Evolutionary conservation across 139 green algal genomes (phyloP).

Genomic region (Raphidocelis subcapitata): DNA sequence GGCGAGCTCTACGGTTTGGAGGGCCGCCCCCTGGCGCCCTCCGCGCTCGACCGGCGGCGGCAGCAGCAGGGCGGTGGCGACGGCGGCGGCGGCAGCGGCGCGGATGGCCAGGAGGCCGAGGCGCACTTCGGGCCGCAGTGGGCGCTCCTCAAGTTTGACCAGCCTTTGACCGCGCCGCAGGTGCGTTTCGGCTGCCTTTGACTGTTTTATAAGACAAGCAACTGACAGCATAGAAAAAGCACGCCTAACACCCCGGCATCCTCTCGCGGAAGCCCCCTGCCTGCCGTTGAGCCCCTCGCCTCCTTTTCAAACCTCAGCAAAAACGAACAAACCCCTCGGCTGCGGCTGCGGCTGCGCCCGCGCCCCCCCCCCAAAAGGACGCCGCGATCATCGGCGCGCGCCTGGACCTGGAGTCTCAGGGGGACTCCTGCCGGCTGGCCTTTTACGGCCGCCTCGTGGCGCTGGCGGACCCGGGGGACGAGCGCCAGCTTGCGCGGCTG

Average conservation of each 20-base stretch:
- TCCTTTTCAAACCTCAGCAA: too few species aligned
- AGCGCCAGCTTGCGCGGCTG: constrained; percentile 48
- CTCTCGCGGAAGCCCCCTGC: too few species aligned
- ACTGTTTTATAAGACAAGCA: too few species aligned
- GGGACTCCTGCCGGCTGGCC: constrained; percentile 78
- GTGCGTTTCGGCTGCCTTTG: too few species aligned
- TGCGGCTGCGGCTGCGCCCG: too few species aligned
- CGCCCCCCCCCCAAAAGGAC: constrained; percentile 36
- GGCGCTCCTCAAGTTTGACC: constrained; percentile 76
- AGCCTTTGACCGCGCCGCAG: constrained; percentile 74
- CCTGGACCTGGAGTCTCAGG: constrained; percentile 79
- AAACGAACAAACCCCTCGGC: too few species aligned
- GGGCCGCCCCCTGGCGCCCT: constrained; percentile 46
- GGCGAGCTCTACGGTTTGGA: constrained; percentile 74
- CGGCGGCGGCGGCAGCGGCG: not conserved
- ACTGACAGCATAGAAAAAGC: too few species aligned
- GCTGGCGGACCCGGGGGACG: constrained; percentile 41
- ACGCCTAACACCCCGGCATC: too few species aligned
- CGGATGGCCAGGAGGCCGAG: not conserved
- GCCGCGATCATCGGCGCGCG: constrained; percentile 84
- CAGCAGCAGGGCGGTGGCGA: too few species aligned
- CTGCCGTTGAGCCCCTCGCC: too few species aligned
- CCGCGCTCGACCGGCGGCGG: not conserved
- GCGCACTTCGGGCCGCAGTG: constrained; percentile 75
- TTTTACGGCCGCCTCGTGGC: constrained; percentile 79